Evolutionary conservation across 306 rosid species (phyloP), one percentile per base, ranked within the genome.

Genomic region (Quercus cerris): DNA sequence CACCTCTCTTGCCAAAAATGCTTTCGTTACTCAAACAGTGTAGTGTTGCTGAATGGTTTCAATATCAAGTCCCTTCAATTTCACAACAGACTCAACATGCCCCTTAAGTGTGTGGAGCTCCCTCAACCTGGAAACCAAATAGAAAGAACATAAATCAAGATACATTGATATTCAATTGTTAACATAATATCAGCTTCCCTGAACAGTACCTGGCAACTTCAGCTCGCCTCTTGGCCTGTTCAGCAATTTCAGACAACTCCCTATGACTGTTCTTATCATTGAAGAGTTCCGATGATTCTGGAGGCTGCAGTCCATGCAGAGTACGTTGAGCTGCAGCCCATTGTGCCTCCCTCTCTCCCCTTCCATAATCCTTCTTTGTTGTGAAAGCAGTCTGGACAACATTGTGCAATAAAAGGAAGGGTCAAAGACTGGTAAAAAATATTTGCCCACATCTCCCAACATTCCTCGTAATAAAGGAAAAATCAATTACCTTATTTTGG

Each of bases 241-340:
- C 97, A 1, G 97, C 97, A 4, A 92, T 91, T 82, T 92, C 97
- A 19, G 97, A 89, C 59, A 86, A 52, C 70, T 92, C 97, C 44
- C 93, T 81, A 25, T 81, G 82, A 76, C 75, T 87, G 90, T 31
- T 87, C 54, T 70, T 86, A 22, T 92, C 97, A 62, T 74, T 70
- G 79, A 91, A 70, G 56, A 82, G 75, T 4, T 84, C 82, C 0
- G 81, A 75, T 1, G 90, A 41, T 70, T 90, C 92, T 0, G 93
- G 94, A 67, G 97, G 93, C 76, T 91, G 92, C 41, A 94, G 85
- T 0, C 98, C 95, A n/a, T 94, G 98, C 1, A 91, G 81, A 14
- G 98, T 91, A 23, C 98, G 91, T 82, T 94, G 98, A 57, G 97
- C 95, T 14, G 90, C 69, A 12, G 98, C 97, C 98, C 98, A 94